Percentiles rank a stretch among this genome's conserved stretches.
Evolutionary conservation across 2,329 filamentous ascomycete species (phyloP).

Genomic region (Cladophialophora yegresii): DNA sequence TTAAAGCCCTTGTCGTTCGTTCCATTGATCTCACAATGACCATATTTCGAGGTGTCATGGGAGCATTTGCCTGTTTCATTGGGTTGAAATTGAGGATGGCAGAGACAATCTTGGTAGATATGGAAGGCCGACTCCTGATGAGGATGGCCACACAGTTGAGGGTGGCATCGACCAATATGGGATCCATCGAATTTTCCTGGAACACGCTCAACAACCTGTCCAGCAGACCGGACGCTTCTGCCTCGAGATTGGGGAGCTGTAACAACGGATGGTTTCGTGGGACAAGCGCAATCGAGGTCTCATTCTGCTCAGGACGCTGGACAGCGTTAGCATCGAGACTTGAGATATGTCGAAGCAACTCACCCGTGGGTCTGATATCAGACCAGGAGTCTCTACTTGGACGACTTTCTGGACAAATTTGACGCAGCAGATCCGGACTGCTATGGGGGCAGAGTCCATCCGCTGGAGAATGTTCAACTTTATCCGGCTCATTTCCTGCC

Average conservation of each 20-base stretch:
- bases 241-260: conserved; percentile 78
- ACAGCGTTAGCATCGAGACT: conserved; percentile 11
- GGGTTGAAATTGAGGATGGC: conserved; percentile 90
- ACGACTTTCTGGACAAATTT: conserved; percentile 96
- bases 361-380: conserved; percentile 80
- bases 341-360: conserved; percentile 40
- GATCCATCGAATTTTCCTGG: conserved; percentile 87
- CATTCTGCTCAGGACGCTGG: conserved; percentile 72
- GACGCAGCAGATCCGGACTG: conserved; percentile 88
- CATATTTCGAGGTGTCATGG: conserved; percentile 74
- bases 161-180: conserved; percentile 84
- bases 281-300: conserved; percentile 84
- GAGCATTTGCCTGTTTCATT: conserved; percentile 72
- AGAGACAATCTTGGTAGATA: conserved; percentile 81
- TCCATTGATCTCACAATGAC: conserved; percentile 92
- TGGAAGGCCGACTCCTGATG: conserved; percentile 76
- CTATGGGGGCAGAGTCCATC: conserved; percentile 77
- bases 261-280: conserved; percentile 80
- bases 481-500: conserved; percentile 85
- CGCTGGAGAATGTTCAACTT: conserved; percentile 85
- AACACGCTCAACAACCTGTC: conserved; percentile 83
- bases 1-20: conserved; percentile 80
- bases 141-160: conserved; percentile 83
- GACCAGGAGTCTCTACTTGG: conserved; percentile 83
- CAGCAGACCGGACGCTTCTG: conserved; percentile 85